Conservation (phyloP, 2,329 filamentous ascomycete species). For the Cercospora brassicicola region DNA sequence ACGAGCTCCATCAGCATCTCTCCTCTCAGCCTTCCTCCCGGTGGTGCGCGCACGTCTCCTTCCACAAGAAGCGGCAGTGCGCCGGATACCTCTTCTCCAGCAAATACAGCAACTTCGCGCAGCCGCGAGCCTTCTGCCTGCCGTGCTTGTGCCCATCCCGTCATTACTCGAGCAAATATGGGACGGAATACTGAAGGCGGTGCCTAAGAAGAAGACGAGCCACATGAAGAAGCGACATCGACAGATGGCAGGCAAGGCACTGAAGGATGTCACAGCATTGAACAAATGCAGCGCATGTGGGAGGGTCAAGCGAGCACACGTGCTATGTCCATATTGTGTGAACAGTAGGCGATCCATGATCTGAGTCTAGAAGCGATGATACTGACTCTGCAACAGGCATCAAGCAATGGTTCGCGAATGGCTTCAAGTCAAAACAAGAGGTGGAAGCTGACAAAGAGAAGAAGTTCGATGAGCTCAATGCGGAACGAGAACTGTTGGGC, state of each 20-base stretch:
- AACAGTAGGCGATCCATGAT: slow-evolving; percentile 59
- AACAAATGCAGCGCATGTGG: slow-evolving; percentile 91
- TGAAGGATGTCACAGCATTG: slow-evolving; percentile 84
- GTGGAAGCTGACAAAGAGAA: slow-evolving; percentile 27
- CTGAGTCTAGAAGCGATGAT: not conserved
- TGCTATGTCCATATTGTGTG: slow-evolving; percentile 84
- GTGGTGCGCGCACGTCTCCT: slow-evolving; percentile 45
- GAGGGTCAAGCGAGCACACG: slow-evolving; percentile 80
- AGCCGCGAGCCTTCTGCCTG: slow-evolving; percentile 45
- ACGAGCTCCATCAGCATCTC: slow-evolving; percentile 42
- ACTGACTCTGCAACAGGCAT: slow-evolving; percentile 32
- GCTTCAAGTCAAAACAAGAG: slow-evolving; percentile 36
- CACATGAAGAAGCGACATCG: slow-evolving; percentile 92
- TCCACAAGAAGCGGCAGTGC: slow-evolving; percentile 49
- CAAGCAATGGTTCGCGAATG: slow-evolving; percentile 39
- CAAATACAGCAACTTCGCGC: slow-evolving; percentile 48
- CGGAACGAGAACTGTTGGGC: slow-evolving; percentile 29
- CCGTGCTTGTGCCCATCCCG: slow-evolving; percentile 65
- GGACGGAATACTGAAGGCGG: slow-evolving; percentile 87
- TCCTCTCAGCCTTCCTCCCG: slow-evolving; percentile 57
- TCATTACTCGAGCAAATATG: slow-evolving; percentile 78
- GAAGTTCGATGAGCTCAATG: slow-evolving; percentile 30
- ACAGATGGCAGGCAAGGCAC: slow-evolving; percentile 90
- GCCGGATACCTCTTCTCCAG: slow-evolving; percentile 46
- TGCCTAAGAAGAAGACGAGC: slow-evolving; percentile 98